Evolutionary conservation across 352 stramenopile genomes (phyloP).

Genomic region (Globisporangium viniferum): DNA sequence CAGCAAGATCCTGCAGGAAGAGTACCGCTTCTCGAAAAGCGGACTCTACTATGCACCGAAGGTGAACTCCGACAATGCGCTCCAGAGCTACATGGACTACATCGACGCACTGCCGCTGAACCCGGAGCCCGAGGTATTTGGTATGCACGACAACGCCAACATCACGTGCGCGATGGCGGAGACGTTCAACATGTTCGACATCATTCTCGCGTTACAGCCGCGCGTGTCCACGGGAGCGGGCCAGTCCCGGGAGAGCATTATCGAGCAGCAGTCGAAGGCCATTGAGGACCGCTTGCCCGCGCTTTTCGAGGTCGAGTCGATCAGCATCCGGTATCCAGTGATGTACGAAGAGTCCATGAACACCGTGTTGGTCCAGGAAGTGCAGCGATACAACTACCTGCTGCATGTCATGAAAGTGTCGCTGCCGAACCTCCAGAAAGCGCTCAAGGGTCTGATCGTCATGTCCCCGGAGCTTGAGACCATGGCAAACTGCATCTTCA

Average conservation of each 20-base stretch:
- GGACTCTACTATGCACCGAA: constrained; percentile 70
- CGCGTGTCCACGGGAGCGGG: constrained; percentile 72
- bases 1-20: constrained; percentile 55
- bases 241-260: constrained; percentile 86
- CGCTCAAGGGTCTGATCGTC: constrained; percentile 49
- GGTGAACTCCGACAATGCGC: constrained; percentile 63
- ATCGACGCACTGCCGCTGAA: constrained; percentile 87
- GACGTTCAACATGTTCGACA: constrained; percentile 87
- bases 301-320: constrained; percentile 84
- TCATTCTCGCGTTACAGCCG: constrained; percentile 85
- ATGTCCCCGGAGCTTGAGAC: constrained; percentile 33
- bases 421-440: constrained; percentile 83
- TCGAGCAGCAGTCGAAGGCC: constrained; percentile 74
- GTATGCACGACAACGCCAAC: constrained; percentile 94
- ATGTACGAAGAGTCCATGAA: constrained; percentile 92
- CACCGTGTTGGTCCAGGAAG: constrained; percentile 90
- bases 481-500: constrained; percentile 84
- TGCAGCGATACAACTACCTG: constrained; percentile 89
- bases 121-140: constrained; percentile 91
- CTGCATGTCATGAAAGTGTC: constrained; percentile 80
- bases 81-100: constrained; percentile 80
- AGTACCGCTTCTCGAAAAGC: constrained; percentile 67
- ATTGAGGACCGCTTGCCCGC: constrained; percentile 78
- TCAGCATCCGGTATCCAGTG: constrained; percentile 82
- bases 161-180: constrained; percentile 92